Evolutionary conservation across 2,329 filamentous ascomycete genomes (phyloP).

Genomic region (Zasmidium cellare): DNA sequence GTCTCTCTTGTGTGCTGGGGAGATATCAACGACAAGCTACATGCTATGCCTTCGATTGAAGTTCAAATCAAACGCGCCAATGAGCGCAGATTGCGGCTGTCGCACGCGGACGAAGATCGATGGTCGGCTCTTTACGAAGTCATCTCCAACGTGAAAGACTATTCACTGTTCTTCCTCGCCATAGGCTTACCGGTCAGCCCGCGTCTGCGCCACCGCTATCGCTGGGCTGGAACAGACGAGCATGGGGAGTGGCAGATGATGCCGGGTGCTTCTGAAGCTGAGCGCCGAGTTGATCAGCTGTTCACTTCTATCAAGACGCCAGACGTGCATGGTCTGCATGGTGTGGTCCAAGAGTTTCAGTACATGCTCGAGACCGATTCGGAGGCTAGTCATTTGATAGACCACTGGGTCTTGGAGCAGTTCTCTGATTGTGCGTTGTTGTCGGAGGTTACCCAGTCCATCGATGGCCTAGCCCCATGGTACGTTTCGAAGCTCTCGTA

Average conservation of each 20-base stretch:
- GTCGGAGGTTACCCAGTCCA: conserved; percentile 20
- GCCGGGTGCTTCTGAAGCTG: conserved; percentile 4
- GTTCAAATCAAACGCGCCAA: conserved; percentile 46
- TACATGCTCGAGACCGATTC: conserved; percentile 29
- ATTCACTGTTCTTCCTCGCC: conserved; percentile 8
- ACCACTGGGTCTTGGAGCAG: conserved; percentile 24
- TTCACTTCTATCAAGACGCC: conserved; percentile 32
- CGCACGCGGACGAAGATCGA: conserved; percentile 38
- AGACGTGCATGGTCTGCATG: conserved; percentile 21
- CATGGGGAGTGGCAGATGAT: conserved; percentile 7
- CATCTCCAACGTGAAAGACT: conserved; percentile 11
- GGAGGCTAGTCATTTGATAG: conserved; percentile 23
- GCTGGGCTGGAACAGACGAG: conserved; percentile 6
- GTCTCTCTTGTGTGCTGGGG: conserved; percentile 22
- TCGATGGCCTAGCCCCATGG: conserved; percentile 1
- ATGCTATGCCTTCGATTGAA: conserved; percentile 20
- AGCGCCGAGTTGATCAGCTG: conserved; percentile 14
- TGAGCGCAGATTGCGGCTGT: conserved; percentile 33
- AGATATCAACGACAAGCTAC: conserved; percentile 16
- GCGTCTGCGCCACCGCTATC: conserved; percentile 20
- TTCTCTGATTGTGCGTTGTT: conserved; percentile 32
- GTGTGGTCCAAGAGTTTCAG: background rate
- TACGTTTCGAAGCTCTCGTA: background rate
- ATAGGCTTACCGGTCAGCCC: conserved; percentile 21
- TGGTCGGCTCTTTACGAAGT: conserved; percentile 41